Percentiles rank a stretch among this genome's conserved stretches.
phyloP scores from a whole-genome alignment of 108 stramenopile species.

The Fragilaria radians region DNA sequence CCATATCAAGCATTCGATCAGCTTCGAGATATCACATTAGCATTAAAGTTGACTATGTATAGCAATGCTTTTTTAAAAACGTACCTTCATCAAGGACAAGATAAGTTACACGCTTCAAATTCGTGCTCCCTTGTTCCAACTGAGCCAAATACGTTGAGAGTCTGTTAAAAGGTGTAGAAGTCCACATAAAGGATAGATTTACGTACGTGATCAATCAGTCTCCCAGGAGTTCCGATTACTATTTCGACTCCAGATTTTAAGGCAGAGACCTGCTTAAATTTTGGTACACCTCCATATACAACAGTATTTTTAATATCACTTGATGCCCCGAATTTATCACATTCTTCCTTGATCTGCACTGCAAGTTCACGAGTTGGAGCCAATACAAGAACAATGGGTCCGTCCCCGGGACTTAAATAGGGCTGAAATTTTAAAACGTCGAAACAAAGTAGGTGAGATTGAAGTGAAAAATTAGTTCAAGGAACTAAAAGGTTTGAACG shows the following conservation, averaged over 20 bases:
- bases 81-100: conserved; percentile 91
- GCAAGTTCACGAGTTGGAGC: conserved; percentile 99
- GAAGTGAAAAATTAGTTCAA: too few species aligned
- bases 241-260: conserved; percentile 91
- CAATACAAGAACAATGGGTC: conserved; percentile 93
- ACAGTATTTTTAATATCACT: conserved; percentile 97
- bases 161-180: too few species aligned
- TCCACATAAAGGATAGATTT: background rate
- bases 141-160: background rate
- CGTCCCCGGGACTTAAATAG: conserved; percentile 97
- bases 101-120: conserved; percentile 94
- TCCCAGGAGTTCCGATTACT: conserved; percentile 97
- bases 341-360: conserved; percentile 98
- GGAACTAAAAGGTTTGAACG: too few species aligned
- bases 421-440: conserved; percentile 54
- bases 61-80: conserved; percentile 39
- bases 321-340: conserved; percentile 94
- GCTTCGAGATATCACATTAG: conserved; percentile 8
- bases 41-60: background rate
- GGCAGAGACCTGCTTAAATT: conserved; percentile 65
- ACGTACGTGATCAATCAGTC: conserved; percentile 89
- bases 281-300: conserved; percentile 98
- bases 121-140: conserved; percentile 91
- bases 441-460: conserved; percentile 1
- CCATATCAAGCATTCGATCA: conserved; percentile 97